Evolutionary conservation across 208 protist genomes (phyloP), one percentile per base, ranked within the genome.

Genomic region (Acanthamoeba royreba): DNA sequence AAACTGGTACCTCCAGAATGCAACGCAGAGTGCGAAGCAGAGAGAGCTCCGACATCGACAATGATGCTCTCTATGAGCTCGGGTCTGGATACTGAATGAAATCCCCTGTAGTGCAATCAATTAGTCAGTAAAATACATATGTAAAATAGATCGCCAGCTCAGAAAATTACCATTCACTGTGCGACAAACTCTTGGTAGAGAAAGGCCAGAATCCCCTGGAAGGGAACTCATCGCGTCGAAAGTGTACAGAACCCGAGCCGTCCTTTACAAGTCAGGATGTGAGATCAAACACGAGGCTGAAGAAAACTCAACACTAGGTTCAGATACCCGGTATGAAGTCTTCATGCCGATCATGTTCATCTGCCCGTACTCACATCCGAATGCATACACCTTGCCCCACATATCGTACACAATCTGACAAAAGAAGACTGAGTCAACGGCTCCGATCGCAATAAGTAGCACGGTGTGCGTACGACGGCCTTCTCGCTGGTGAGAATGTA

Each of bases 341-440:
- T 87, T 87, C 77, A 87, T 87, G 42, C 47, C 77, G n/a, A 87
- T 87, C 77, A 87, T 87, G 77, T 87, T 87, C 77, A 87, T 87
- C n/a, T 87, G 77, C 13, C 77, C 77, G n/a, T 87, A 87, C n/a
- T 87, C 77, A 53, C 77, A 87, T 9, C 77, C 77, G 33, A 87
- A 58, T 11, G 77, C 77, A 4, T 38, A 5, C 42, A 87, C 33
- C 3, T 87, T 74, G 17, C 38, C 77, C 77, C 42, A 87, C 7
- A 87, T 58, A 43, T 87, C 77, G 47, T 87, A 87, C 15, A 87
- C 42, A 33, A 87, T 58, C 77, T 87, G 25, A 9, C 13, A 85
- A 42, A 7, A 7, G n/a, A 7, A 28, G 58, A 7, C 8, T 69
- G 7, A 28, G n/a, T 17, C 9, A 3, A 77, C 13, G 49, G n/a